phyloP scores from a whole-genome alignment of 352 stramenopile genomes.

The Poterioochromonas sp. region DNA sequence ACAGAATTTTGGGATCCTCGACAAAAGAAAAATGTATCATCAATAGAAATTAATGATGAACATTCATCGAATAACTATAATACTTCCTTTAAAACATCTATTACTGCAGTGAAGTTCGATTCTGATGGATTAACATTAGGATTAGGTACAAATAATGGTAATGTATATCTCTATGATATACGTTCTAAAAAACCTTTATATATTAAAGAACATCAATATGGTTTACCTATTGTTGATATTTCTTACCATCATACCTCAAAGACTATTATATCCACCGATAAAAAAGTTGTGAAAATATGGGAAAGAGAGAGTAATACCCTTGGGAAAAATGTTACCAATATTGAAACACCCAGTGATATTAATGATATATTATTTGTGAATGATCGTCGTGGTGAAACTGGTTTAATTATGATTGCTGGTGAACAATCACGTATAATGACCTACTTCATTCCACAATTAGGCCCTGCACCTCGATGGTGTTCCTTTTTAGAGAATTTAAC shows the following conservation, averaged over 20 bases:
- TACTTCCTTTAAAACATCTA: conserved; percentile 46
- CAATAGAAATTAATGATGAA: conserved; percentile 51
- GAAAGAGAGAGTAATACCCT: conserved; percentile 52
- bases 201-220: conserved; percentile 94
- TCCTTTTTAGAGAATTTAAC: conserved; percentile 98
- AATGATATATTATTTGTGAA: conserved; percentile 86
- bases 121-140: conserved; percentile 84
- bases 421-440: conserved; percentile 91
- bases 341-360: conserved; percentile 90
- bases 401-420: conserved; percentile 87
- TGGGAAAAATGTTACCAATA: conserved; percentile 76
- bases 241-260: conserved; percentile 84
- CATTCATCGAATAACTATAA: not conserved
- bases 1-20: conserved; percentile 91
- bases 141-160: conserved; percentile 80
- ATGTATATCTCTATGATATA: conserved; percentile 91
- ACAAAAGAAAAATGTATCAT: conserved; percentile 57
- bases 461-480: conserved; percentile 93
- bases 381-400: conserved; percentile 70
- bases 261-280: conserved; percentile 85
- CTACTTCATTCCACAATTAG: conserved; percentile 96
- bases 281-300: conserved; percentile 98
- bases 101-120: conserved; percentile 88
- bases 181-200: conserved; percentile 81
- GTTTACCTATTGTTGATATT: conserved; percentile 76